Percentiles rank a stretch among this genome's conserved stretches.
These are phyloP conservation scores for Parafenestella ontariensis DNA, from an alignment of 2,329 filamentous ascomycete species.

Conservation along the genomic window DNA sequence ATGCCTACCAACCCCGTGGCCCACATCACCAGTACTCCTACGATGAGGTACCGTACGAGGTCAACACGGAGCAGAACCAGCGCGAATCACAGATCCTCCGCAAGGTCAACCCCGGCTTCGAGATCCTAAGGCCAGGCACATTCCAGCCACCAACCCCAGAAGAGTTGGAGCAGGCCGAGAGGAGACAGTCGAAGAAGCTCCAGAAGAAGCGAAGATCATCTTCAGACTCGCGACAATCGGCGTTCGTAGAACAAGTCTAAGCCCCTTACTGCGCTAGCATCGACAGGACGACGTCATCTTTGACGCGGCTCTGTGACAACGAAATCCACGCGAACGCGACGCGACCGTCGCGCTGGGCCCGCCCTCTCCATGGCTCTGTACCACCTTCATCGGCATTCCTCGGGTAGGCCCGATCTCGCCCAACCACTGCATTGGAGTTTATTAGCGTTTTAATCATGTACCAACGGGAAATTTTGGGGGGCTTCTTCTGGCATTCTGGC, in stretches of 20 bases:
- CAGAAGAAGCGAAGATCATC: constrained; percentile 53
- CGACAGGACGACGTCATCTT: constrained; percentile 17
- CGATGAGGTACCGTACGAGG: constrained; percentile 40
- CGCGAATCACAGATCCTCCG: constrained; percentile 47
- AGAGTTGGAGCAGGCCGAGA: constrained; percentile 37
- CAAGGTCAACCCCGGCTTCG: constrained; percentile 53
- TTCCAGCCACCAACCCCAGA: constrained; percentile 43
- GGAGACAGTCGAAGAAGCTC: constrained; percentile 49
- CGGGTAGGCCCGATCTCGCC: constrained; percentile 16
- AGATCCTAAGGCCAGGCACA: constrained; percentile 51
- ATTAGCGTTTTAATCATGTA: constrained; percentile 36
- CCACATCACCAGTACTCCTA: constrained; percentile 46
- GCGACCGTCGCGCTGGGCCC: constrained; percentile 24
- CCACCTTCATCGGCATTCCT: constrained; percentile 28
- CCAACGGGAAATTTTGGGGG: constrained; percentile 21
- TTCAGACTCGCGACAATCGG: constrained; percentile 38
- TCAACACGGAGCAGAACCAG: constrained; percentile 37
- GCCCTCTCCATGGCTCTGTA: constrained; percentile 31
- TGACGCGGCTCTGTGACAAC: constrained; percentile 20
- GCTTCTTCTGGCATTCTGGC: constrained; percentile 18
- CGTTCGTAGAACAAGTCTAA: constrained; percentile 48
- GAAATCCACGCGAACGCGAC: constrained; percentile 25
- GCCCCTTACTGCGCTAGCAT: constrained; percentile 18
- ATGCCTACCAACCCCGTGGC: constrained; percentile 48
- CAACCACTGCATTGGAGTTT: constrained; percentile 31